Conservation (phyloP, 768 basidiomycete species). For the Leucocoprinus birnbaumii region DNA sequence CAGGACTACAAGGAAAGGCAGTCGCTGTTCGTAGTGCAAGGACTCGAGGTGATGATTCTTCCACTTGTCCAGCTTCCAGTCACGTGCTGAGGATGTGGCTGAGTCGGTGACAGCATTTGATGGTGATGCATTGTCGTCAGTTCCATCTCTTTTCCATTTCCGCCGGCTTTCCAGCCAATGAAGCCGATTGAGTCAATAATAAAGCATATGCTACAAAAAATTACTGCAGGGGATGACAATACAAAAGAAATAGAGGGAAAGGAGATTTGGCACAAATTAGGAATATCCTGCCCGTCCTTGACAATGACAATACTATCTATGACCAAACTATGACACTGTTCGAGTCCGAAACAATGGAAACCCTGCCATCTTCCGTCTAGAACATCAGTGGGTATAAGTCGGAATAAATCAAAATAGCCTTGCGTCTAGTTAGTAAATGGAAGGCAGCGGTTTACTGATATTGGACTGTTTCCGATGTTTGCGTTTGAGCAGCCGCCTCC, state of each 20-base stretch:
- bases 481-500: slow-evolving; percentile 39
- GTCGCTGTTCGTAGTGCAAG: slow-evolving; percentile 1
- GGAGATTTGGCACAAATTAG: too few species aligned
- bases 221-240: not conserved
- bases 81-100: slow-evolving; percentile 2
- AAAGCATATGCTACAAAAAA: not conserved
- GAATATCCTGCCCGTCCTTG: too few species aligned
- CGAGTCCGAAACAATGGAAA: not conserved
- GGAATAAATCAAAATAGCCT: not conserved
- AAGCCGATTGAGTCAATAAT: not conserved
- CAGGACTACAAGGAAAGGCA: not conserved
- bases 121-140: too few species aligned
- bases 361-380: not conserved
- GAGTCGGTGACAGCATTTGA: too few species aligned
- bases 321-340: not conserved
- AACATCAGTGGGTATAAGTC: not conserved
- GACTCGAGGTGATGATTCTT: not conserved
- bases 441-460: slow-evolving; percentile 20
- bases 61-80: not conserved
- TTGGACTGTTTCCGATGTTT: slow-evolving; percentile 20
- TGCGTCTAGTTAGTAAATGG: slow-evolving; percentile 9
- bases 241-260: too few species aligned
- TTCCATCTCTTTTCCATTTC: too few species aligned
- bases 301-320: too few species aligned
- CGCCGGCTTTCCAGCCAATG: too few species aligned